Evolutionary conservation across 768 basidiomycete species (phyloP).

Genomic region (Tephrocybe rancida): DNA sequence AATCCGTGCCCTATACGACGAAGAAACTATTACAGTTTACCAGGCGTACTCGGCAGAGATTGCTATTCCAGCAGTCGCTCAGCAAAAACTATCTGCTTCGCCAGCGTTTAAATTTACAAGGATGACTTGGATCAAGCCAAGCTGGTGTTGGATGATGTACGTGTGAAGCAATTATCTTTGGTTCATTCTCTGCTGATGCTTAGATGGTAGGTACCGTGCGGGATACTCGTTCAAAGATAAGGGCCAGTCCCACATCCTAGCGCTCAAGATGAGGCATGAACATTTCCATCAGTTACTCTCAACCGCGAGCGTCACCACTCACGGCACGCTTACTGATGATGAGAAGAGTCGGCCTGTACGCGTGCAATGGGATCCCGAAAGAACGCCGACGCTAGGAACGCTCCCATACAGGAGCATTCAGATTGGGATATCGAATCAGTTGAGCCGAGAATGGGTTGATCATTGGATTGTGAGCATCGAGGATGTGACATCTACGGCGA

Average conservation of each 20-base stretch:
- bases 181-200: too few species aligned
- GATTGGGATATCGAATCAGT: conserved; percentile 14
- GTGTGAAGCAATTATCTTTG: too few species aligned
- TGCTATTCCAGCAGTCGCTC: conserved; percentile 13
- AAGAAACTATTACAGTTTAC: conserved; percentile 15
- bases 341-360: conserved; percentile 14
- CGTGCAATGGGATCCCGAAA: conserved; percentile 18
- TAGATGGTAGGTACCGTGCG: conserved; percentile 13
- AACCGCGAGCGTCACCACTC: conserved; percentile 10
- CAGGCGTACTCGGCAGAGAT: conserved; percentile 18
- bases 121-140: conserved; percentile 22
- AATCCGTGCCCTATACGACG: conserved; percentile 18
- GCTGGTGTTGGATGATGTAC: conserved; percentile 23
- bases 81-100: conserved; percentile 16
- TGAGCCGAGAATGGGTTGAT: conserved; percentile 13
- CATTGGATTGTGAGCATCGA: conserved; percentile 19
- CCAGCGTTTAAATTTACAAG: conserved; percentile 14
- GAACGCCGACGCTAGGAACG: conserved; percentile 8
- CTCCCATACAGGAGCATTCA: conserved; percentile 18
- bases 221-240: conserved; percentile 16
- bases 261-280: conserved; percentile 19
- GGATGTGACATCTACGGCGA: conserved; percentile 16
- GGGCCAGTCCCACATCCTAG: conserved; percentile 16
- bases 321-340: conserved; percentile 9
- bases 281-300: conserved; percentile 13